Conservation (phyloP, 2,329 filamentous ascomycete species). For the Diaporthe citri region DNA sequence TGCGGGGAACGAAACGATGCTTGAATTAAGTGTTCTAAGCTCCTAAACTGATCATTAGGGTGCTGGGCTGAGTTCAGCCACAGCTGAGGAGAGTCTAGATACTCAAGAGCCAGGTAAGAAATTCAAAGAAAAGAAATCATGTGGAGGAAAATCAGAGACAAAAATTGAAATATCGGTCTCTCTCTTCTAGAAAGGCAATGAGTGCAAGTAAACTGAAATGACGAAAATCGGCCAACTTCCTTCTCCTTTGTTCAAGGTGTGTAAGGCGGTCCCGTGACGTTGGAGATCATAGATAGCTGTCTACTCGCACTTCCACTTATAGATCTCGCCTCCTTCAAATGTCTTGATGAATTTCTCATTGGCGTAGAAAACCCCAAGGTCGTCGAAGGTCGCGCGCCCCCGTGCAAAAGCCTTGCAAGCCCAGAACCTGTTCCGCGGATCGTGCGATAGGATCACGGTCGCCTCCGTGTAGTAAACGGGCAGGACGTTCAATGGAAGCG, state of each 20-base stretch:
- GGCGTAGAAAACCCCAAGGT: constrained; percentile 4
- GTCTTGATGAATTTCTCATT: constrained; percentile 5
- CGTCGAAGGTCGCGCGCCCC: constrained; percentile 4
- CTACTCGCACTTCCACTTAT: neutral
- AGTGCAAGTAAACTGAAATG: neutral
- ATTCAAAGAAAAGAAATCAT: neutral
- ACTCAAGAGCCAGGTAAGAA: neutral
- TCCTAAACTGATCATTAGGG: neutral
- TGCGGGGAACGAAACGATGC: neutral
- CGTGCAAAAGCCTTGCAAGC: neutral
- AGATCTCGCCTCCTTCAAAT: constrained; percentile 4
- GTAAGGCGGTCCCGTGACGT: neutral
- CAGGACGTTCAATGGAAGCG: neutral
- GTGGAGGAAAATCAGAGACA: neutral
- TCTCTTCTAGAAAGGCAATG: too few relatives aligned
- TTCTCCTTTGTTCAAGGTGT: neutral
- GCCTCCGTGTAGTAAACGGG: neutral
- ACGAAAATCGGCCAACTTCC: neutral
- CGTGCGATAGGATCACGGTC: neutral
- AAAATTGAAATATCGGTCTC: neutral
- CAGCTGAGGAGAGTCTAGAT: neutral
- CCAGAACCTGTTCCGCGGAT: neutral
- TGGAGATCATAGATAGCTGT: neutral
- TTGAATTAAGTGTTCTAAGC: neutral
- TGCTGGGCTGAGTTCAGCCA: neutral